Evolutionary conservation across 23 red algal species (phyloP), one percentile per base, ranked within the genome.

Genomic region (Gracilaria vermiculophylla): DNA sequence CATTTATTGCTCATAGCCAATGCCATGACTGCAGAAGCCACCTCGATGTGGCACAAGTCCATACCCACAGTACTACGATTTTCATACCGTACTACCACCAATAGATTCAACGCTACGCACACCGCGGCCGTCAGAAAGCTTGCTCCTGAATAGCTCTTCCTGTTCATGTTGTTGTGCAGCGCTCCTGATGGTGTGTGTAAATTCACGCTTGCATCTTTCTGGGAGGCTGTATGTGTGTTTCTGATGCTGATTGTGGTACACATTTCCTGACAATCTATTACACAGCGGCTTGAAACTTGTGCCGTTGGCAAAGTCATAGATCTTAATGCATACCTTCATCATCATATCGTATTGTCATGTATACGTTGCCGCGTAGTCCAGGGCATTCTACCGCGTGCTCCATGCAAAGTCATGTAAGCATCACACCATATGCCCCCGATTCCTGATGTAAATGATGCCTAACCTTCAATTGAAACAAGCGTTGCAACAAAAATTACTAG

Each of bases 1-100:
- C 87, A 91, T 81, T 70, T 91, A 37, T 44, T 71, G n/a, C 45
- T 91, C 36, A 57, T 91, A 17, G 55, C 75, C 51, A 49, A 74
- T 28, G 87, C 70, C 14, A 91, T 91, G 87, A 91, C 48, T 51
- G 24, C 64, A 28, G 87, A 91, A 75, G 87, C 51, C 14, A 24
- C 52, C 44, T 52, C 62, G 6, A 62, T 53, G 24, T 91, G 87
- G 87, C 42, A 80, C 29, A 49, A 62, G 75, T 37, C 42, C 31
- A 44, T 91, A 13, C 76, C 87, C 45, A 55, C 47, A 48, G 25
- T 67, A n/a, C 29, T 91, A 49, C 73, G 75, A 52, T 16, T 91
- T 50, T 91, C 84, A 42, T 88, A 48, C 57, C 81, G 81, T 41
- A 33, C 81, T 35, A 50, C 58, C 42, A 51, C 0, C 16, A 85